phyloP scores from a whole-genome alignment of 2,329 filamentous ascomycete genomes.

The Claviceps cyperi region DNA sequence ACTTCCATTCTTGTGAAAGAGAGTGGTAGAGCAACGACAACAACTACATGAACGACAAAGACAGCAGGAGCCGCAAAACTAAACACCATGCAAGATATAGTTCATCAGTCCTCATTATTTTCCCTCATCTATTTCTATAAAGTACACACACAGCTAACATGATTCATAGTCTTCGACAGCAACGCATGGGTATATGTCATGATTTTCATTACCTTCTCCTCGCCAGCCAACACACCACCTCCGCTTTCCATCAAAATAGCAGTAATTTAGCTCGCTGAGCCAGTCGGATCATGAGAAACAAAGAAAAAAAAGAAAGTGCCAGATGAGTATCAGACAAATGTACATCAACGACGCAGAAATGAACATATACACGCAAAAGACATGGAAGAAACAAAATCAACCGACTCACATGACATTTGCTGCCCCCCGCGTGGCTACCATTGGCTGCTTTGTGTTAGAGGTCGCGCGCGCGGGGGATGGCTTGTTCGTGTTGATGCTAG shows the following conservation, averaged over 20 bases:
- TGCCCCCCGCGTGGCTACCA: slow-evolving; percentile 11
- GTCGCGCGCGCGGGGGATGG: slow-evolving; percentile 50
- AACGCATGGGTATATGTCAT: neutral
- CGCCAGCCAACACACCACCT: neutral
- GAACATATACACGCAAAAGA: neutral
- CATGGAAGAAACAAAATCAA: neutral
- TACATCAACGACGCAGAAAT: neutral
- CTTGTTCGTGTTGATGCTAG: slow-evolving; percentile 46
- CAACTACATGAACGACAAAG: too few relatives aligned
- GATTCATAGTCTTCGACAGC: neutral
- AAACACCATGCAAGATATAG: too few relatives aligned
- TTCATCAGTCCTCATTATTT: too few relatives aligned
- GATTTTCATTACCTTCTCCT: neutral
- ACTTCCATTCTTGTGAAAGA: too few relatives aligned
- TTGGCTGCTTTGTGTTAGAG: slow-evolving; percentile 22
- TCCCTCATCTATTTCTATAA: neutral
- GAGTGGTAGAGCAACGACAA: too few relatives aligned
- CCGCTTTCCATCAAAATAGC: neutral
- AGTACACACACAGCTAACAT: neutral
- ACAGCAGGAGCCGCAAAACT: too few relatives aligned
- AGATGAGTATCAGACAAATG: neutral
- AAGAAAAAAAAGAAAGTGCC: neutral
- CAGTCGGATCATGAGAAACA: neutral
- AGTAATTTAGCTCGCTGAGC: neutral
- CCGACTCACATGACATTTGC: slow-evolving; percentile 12